Evolutionary conservation across 148 eudicot species (phyloP).

Genomic region (Cornus controversa): DNA sequence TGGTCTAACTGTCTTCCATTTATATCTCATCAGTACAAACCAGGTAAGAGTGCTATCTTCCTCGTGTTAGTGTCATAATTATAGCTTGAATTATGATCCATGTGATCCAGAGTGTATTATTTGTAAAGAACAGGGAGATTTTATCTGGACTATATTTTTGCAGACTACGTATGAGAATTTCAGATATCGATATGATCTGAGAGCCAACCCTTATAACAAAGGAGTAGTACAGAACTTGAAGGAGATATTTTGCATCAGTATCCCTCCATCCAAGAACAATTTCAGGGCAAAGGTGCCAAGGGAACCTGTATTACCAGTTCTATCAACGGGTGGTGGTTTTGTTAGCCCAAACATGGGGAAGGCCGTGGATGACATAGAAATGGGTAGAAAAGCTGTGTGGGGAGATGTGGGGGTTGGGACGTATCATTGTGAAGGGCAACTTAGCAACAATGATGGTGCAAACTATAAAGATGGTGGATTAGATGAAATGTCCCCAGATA

Average conservation of each 20-base stretch:
- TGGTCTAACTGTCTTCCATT: constrained; percentile 91
- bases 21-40: constrained; percentile 89
- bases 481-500: constrained; percentile 71
- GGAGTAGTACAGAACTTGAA: constrained; percentile 75
- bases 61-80: neutral
- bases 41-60: constrained; percentile 47
- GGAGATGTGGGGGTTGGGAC: constrained; percentile 71
- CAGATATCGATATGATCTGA: constrained; percentile 82
- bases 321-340: constrained; percentile 66
- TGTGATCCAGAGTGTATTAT: no score
- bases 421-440: constrained; percentile 61
- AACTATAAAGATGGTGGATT: constrained; percentile 57
- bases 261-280: constrained; percentile 74
- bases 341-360: constrained; percentile 96
- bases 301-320: constrained; percentile 54
- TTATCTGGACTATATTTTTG: constrained; percentile 16
- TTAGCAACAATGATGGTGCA: constrained; percentile 17
- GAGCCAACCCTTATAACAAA: constrained; percentile 91
- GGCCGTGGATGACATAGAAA: constrained; percentile 80
- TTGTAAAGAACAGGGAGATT: neutral
- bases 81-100: neutral
- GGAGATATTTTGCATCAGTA: constrained; percentile 70
- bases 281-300: constrained; percentile 69
- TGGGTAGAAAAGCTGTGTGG: constrained; percentile 99
- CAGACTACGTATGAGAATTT: constrained; percentile 98